phyloP scores from a whole-genome alignment of 2,329 filamentous ascomycete species.

The Sporothrix brunneoviolacea region DNA sequence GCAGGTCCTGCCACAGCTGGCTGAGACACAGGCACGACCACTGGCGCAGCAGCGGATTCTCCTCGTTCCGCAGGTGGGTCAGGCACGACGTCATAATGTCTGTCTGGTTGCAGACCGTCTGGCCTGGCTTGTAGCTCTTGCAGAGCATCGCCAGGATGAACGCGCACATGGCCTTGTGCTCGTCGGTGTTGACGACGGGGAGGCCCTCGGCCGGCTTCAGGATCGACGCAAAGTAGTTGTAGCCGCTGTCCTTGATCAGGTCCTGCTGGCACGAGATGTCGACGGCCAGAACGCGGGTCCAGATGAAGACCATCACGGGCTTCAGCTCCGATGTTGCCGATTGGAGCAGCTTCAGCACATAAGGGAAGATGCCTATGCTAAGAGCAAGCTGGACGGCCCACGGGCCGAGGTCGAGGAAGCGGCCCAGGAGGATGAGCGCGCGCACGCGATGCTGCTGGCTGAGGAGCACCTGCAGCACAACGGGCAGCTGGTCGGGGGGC shows the following conservation, averaged over 20 bases:
- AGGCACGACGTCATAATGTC: conserved; percentile 88
- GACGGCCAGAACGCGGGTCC: conserved; percentile 91
- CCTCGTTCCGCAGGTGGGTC: conserved; percentile 72
- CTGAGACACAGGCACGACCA: conserved; percentile 96
- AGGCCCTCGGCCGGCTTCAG: conserved; percentile 78
- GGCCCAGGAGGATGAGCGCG: conserved; percentile 83
- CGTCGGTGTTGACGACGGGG: conserved; percentile 78
- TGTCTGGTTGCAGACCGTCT: conserved; percentile 82
- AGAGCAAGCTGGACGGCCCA: conserved; percentile 98
- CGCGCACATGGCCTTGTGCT: conserved; percentile 98
- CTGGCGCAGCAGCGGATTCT: conserved; percentile 83
- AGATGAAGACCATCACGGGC: conserved; percentile 99
- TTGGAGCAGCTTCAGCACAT: conserved; percentile 93
- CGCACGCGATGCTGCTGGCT: conserved; percentile 92
- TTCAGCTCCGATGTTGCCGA: conserved; percentile 92
- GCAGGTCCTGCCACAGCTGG: conserved; percentile 85
- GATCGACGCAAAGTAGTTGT: conserved; percentile 92
- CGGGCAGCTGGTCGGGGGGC: conserved; percentile 88
- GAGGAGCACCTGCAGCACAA: conserved; percentile 89
- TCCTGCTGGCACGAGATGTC: conserved; percentile 91
- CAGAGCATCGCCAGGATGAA: conserved; percentile 97
- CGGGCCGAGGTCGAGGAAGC: conserved; percentile 89
- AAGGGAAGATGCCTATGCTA: conserved; percentile 97
- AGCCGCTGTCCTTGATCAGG: conserved; percentile 92
- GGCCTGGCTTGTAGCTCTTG: conserved; percentile 86